These are phyloP conservation scores for Heritiera fomes DNA, from an alignment of 345 rosid species.

Conservation along the genomic window DNA sequence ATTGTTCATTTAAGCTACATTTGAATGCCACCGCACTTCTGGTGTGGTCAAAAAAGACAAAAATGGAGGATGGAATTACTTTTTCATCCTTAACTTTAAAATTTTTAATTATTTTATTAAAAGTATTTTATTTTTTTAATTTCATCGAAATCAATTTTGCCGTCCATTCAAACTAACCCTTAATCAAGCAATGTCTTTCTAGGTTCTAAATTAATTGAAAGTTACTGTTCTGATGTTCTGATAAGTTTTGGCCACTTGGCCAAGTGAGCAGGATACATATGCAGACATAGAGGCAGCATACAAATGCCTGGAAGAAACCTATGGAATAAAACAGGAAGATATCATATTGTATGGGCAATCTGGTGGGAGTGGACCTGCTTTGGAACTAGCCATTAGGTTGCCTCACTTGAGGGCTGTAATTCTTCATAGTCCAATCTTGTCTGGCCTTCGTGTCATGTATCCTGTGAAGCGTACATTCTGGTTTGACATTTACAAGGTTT, in stretches of 20 bases:
- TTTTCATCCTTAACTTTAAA: too few relatives aligned
- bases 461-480: constrained; percentile 73
- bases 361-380: constrained; percentile 87
- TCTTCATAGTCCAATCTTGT: constrained; percentile 83
- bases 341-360: constrained; percentile 82
- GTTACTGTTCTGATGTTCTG: neutral
- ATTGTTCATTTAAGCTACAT: too few relatives aligned
- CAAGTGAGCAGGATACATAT: constrained; percentile 87
- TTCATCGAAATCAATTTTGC: too few relatives aligned
- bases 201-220: neutral
- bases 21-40: too few relatives aligned
- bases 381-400: constrained; percentile 68
- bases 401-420: constrained; percentile 66
- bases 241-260: constrained; percentile 28
- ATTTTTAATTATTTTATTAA: too few relatives aligned
- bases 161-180: too few relatives aligned
- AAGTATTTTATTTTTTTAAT: too few relatives aligned
- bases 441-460: constrained; percentile 88
- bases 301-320: constrained; percentile 62
- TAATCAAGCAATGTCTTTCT: neutral
- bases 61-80: too few relatives aligned
- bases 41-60: too few relatives aligned
- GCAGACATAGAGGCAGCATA: constrained; percentile 86
- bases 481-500: constrained; percentile 90
- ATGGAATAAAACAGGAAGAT: constrained; percentile 68